phyloP scores from a whole-genome alignment of 163 green algal genomes.

The Volvox carteri region DNA sequence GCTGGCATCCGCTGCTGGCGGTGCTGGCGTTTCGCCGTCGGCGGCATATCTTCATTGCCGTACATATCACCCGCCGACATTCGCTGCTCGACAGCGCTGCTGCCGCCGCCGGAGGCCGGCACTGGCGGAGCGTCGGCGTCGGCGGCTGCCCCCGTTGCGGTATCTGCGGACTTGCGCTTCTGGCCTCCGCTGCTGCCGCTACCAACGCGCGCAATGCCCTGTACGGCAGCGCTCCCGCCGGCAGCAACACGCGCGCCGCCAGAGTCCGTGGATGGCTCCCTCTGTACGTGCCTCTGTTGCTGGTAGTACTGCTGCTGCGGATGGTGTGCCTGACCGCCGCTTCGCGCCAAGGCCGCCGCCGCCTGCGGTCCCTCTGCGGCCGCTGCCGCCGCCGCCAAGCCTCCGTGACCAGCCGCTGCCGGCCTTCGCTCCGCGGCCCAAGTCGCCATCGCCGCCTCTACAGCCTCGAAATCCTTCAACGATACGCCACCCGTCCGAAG shows the following conservation, averaged over 20 bases:
- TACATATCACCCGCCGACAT: neutral
- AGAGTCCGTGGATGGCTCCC: neutral
- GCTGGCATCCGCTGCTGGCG: neutral
- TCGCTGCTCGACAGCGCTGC: neutral
- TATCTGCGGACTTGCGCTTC: conserved; percentile 15
- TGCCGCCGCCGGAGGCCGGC: neutral
- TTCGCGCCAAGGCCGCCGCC: neutral
- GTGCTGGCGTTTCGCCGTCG: conserved; percentile 22
- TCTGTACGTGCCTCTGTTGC: neutral
- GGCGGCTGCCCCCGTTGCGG: neutral
- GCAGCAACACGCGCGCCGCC: neutral
- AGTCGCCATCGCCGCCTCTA: neutral
- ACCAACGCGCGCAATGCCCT: neutral
- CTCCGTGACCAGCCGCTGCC: neutral
- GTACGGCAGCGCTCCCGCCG: neutral
- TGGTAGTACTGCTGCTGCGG: neutral
- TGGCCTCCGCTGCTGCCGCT: neutral
- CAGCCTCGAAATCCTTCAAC: neutral
- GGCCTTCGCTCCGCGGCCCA: neutral
- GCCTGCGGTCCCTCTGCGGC: neutral
- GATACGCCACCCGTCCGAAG: neutral
- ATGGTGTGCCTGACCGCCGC: too few species aligned
- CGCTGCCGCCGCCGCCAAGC: neutral
- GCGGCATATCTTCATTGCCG: neutral
- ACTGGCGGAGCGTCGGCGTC: neutral